Conservation (phyloP, 2,329 filamentous ascomycete genomes). For the Dothiorella sarmentorum region DNA sequence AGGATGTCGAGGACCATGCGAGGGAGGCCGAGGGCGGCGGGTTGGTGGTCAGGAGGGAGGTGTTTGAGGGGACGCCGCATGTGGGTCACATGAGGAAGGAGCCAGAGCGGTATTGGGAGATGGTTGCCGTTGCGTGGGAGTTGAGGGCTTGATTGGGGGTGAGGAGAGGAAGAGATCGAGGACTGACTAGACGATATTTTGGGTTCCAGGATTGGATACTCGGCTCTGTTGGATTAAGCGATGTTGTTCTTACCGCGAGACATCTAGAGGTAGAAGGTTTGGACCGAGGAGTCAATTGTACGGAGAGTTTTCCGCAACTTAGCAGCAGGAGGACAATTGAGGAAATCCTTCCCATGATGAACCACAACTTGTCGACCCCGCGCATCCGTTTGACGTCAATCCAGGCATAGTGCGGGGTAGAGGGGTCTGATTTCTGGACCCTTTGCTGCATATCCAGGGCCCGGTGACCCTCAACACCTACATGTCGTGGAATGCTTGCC, state of each 20-base stretch:
- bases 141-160: background rate
- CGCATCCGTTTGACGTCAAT: background rate
- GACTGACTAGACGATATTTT: background rate
- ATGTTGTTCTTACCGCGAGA: background rate
- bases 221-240: background rate
- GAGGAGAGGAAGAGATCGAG: no score
- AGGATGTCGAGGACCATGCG: conserved; percentile 56
- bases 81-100: conserved; percentile 60
- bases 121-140: conserved; percentile 26
- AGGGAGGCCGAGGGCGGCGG: conserved; percentile 47
- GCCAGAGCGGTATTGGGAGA: conserved; percentile 56
- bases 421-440: background rate
- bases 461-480: background rate
- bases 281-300: no score
- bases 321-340: background rate
- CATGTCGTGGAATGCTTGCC: background rate
- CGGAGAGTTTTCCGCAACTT: background rate
- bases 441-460: background rate
- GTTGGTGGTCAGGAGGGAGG: conserved; percentile 48
- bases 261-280: background rate
- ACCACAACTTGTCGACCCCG: background rate
- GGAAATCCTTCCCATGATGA: background rate
- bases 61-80: conserved; percentile 58
- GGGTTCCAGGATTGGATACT: background rate
- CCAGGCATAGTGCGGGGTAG: background rate